Base-by-base conservation (phyloP, 1,139 yeast genomes). In the Yamadazyma triangularis region DNA sequence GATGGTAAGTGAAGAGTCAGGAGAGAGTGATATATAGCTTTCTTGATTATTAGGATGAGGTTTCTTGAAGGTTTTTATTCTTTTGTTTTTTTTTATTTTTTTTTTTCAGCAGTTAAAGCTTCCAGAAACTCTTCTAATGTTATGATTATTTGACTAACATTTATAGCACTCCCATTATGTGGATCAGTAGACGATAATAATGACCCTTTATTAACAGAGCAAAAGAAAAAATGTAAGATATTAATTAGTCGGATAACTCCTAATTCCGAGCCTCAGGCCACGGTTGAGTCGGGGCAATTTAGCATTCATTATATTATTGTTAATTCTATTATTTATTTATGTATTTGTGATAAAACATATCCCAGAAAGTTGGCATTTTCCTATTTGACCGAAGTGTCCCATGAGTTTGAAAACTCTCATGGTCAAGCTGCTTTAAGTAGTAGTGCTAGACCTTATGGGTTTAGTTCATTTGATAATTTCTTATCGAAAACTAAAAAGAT, bases 111-210 rank as follows among this genome's bases (percentile, higher is more conserved):
- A n/a, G n/a, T n/a, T n/a, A n/a, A n/a, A n/a, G n/a, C n/a, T n/a
- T n/a, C n/a, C n/a, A n/a, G n/a, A n/a, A n/a, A n/a, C n/a, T n/a
- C n/a, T n/a, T n/a, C n/a, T n/a, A n/a, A n/a, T n/a, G n/a, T n/a
- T n/a, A n/a, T n/a, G n/a, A n/a, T n/a, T n/a, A n/a, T n/a, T 18
- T 18, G 30, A 44, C 52, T 51, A 45, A 50, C 48, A 10, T 2
- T 4, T 14, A n/a, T 30, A 79, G 91, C 91, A 3, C 78, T 88
- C 36, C 96, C 97, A 13, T 69, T 89, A 35, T 79, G 94, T 40
- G 95, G 95, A n/a, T 84, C 95, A 2, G 91, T 87, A 11, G 97
- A 89, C 50, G 95, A 88, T 45, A 83, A 80, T 41, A 70, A 70
- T 31, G 70, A 64, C 35, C 58, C 69, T 4, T 61, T 66, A 10